Evolutionary conservation across 805 yeast genomes (phyloP).

Genomic region (Saccharomyces cerevisiae): DNA sequence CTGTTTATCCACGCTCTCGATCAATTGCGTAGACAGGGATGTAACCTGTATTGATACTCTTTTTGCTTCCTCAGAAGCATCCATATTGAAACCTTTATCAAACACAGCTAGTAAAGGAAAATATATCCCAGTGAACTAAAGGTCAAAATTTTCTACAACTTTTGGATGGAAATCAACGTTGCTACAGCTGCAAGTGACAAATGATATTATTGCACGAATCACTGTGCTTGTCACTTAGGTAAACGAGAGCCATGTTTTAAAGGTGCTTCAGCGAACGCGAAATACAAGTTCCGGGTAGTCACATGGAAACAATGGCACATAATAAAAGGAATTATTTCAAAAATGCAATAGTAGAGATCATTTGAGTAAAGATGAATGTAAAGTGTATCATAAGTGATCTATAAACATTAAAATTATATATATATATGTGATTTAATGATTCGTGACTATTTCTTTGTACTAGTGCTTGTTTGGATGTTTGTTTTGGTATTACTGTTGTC

Average conservation of each 20-base stretch:
- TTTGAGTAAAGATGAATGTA: background rate
- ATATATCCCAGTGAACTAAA: background rate
- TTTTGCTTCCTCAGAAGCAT: slow-evolving; percentile 30
- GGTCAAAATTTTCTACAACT: background rate
- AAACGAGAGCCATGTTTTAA: background rate
- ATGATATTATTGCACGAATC: background rate
- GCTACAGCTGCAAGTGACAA: background rate
- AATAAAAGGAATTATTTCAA: background rate
- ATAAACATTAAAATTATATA: background rate
- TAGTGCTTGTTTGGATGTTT: background rate
- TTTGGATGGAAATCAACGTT: background rate
- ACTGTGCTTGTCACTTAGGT: background rate
- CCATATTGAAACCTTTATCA: background rate
- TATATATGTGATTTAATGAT: background rate
- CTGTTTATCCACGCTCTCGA: slow-evolving; percentile 52
- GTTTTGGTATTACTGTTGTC: background rate
- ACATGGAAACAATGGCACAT: background rate
- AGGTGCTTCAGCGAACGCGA: background rate
- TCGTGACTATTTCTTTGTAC: background rate
- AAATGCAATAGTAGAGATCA: background rate
- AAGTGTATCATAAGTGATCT: background rate
- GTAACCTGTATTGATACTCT: slow-evolving; percentile 50
- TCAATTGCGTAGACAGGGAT: slow-evolving; percentile 48
- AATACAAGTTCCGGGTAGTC: background rate
- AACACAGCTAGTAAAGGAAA: background rate